Base-by-base conservation (phyloP, 805 yeast species). In the Debaryomyces maramus region DNA sequence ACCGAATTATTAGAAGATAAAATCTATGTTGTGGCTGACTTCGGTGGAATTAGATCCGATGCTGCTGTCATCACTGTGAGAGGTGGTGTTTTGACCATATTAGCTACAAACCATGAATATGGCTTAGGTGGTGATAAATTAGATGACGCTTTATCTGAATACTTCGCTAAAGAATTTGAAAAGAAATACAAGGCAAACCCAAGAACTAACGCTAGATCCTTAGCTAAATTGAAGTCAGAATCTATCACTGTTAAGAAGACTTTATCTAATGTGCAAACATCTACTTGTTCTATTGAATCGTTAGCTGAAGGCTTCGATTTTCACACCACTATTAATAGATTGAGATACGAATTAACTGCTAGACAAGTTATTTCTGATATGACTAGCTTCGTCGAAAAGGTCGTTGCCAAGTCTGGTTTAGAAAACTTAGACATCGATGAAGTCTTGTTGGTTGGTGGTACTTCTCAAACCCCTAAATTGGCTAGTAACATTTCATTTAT, bases 41-140 rank as follows among this genome's bases (percentile, higher is more conserved):
- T 93, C 56, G 99, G 99, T 63, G 97, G 96, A 60, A 77, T 89
- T 13, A 55, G 98, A 69, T 83, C 96, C 30, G 98, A 93, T 61
- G 97, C 90, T 46, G 96, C 98, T 44, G 90, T 93, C 37, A 72
- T 93, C 55, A 82, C 97, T 29, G 86, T 84, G 39, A 83, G 97
- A 73, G 96, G 96, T 48, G 99, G 99, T 56, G 79, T 93, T 51
- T 76, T 87, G 69, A 91, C 99, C 40, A 73, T 88, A 34, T 74
- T 93, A 53, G 84, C 95, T 44, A 88, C 97, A 50, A 80, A 81
- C 43, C 96, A 89, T 59, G 85, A 87, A 62, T 73, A 72, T 53
- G 81, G 78, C 39, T 77, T 93, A 45, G 98, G 98, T 58, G 99
- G 99, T 63, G 85, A 81, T 54, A 72, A 80, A 60, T 75, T 93